Base-by-base conservation (phyloP, 2,329 filamentous ascomycete species). In the Colletotrichum kahawae region DNA sequence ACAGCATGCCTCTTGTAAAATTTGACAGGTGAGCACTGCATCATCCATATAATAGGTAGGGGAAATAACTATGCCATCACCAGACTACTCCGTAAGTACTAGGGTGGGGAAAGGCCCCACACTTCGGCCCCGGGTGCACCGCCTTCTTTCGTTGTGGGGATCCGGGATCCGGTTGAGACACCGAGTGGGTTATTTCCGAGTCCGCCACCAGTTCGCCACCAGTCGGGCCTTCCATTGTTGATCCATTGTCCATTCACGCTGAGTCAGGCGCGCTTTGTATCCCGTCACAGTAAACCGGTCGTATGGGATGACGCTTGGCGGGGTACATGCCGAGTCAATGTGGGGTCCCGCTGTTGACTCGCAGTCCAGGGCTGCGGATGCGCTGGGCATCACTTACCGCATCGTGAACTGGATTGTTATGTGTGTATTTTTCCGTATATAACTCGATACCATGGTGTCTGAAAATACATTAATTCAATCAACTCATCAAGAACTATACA, bases 401-500 rank as follows among this genome's bases (percentile, higher is more conserved):
- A 48, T 65, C 21, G 21, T 48, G n/a, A 48, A 8, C 2, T 18
- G 27, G 8, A 36, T 0, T 33, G 5, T 24, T 24, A 24, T 24
- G 24, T 24, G 62, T 21, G 3, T 14, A 4, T 51, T 33, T 16
- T 24, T 24, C 24, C 24, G 24, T 57, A 57, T 18, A 57, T 57
- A 57, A 29, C 4, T 5, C 0, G n/a, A 21, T 13, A 2, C 2
- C 6, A 0, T 21, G 10, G 10, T 5, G 0, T 13, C 1, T 12
- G 43, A 21, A 21, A 13, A 48, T 13, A 1, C 1, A 1, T 21
- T 21, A 0, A 21, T 13, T 7, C 43, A n/a, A 48, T 13, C 43
- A 48, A 48, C 43, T 13, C n/a, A 7, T 21, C 2, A 12, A 1
- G 2, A 13, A 21, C 38, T 1, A 9, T 0, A 21, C 0, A 43